Conservation (phyloP, 1,284 basidiomycete species). For the Ceraceosorus guamensis region DNA sequence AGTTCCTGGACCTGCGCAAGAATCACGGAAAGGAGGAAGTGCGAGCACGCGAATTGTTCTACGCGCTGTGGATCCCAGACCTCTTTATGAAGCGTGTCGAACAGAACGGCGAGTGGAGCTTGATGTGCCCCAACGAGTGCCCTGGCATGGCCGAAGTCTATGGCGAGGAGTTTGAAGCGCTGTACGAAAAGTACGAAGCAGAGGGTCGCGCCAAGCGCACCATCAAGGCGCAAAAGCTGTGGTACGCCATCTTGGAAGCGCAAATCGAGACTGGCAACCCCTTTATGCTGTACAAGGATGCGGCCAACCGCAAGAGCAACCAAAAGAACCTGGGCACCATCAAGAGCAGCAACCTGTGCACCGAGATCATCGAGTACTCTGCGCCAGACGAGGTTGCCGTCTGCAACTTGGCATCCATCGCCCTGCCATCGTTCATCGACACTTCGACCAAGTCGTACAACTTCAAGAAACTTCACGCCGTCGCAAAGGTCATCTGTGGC, state of each 20-base stretch:
- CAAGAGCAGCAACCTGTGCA: constrained; percentile 98
- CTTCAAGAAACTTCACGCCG: constrained; percentile 90
- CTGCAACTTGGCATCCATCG: constrained; percentile 96
- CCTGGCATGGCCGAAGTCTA: constrained; percentile 83
- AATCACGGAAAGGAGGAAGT: constrained; percentile 99
- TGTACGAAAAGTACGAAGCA: constrained; percentile 84
- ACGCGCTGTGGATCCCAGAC: constrained; percentile 96
- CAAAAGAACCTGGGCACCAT: constrained; percentile 98
- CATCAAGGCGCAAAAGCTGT: constrained; percentile 93
- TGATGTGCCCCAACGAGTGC: constrained; percentile 97
- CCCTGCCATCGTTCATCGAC: constrained; percentile 63
- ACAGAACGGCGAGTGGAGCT: constrained; percentile 77
- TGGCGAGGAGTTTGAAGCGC: constrained; percentile 80
- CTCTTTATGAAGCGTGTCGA: constrained; percentile 60
- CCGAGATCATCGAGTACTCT: constrained; percentile 98
- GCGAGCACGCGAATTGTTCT: constrained; percentile 94
- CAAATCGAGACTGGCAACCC: constrained; percentile 98
- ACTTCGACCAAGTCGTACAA: constrained; percentile 55
- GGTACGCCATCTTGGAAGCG: constrained; percentile 94
- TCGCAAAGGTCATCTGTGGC: constrained; percentile 61
- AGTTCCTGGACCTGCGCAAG: constrained; percentile 95
- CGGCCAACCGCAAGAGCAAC: constrained; percentile 57
- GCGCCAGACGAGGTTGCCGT: constrained; percentile 96
- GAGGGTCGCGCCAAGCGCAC: constrained; percentile 82
- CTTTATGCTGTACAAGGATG: constrained; percentile 92